These are phyloP conservation scores for Phylloporus arenicola DNA, from an alignment of 768 basidiomycete species.

Conservation along the genomic window DNA sequence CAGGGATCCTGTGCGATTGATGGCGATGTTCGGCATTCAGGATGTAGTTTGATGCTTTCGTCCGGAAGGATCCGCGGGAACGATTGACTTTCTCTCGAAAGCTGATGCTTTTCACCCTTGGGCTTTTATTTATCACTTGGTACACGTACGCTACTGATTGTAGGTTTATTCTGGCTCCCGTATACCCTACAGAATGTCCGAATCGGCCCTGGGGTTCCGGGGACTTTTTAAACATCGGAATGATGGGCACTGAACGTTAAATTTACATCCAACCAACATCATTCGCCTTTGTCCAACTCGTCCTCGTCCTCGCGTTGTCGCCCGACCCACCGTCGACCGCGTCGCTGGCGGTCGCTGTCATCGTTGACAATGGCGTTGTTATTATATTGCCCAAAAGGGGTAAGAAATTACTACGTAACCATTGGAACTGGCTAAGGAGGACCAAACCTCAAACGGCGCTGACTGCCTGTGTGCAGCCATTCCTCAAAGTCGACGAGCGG, in stretches of 20 bases:
- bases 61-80: neutral
- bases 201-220: neutral
- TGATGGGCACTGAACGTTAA: neutral
- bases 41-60: neutral
- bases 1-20: slow-evolving; percentile 11
- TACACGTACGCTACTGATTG: neutral
- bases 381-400: slow-evolving; percentile 11
- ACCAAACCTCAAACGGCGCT: neutral
- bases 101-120: neutral
- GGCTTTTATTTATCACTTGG: neutral
- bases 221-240: neutral
- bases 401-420: slow-evolving; percentile 9
- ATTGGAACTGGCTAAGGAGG: neutral
- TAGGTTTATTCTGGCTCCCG: neutral
- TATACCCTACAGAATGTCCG: neutral
- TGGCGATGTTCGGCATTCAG: neutral
- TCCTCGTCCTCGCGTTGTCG: neutral
- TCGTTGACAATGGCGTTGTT: neutral
- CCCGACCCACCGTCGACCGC: neutral
- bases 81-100: neutral
- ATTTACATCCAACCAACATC: neutral
- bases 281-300: neutral
- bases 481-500: slow-evolving; percentile 20
- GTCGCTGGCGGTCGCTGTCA: too few relatives aligned
- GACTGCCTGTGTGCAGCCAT: neutral